Evolutionary conservation across 257 asterid genomes (phyloP), one percentile per base, ranked within the genome.

Genomic region (Plantago major): DNA sequence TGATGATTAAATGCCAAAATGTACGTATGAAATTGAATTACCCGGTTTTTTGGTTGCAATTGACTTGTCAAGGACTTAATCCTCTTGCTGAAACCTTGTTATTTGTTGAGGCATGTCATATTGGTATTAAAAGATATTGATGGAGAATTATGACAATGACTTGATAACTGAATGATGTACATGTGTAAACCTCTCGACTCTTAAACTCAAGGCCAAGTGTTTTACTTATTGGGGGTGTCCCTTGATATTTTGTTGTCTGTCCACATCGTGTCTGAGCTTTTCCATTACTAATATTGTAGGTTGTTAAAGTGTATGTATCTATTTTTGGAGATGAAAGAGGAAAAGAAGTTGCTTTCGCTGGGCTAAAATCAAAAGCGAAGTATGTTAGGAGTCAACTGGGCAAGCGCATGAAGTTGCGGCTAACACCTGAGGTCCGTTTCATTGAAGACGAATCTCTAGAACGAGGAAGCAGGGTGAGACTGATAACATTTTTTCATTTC

Each of bases 251-350:
- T 37, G 14, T 11, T 15, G 19, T 46, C 40, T 67, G 1, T 18
- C 16, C 47, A 30, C 40, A 37, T 40, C 14, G 42, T 61, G 61
- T 45, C 49, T 67, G 55, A 49, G 62, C 67, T 17, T 68, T 51
- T 65, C 11, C 26, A 19, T 67, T 65, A 12, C 62, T 44, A 64
- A 30, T 22, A 11, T 12, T 68, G 40, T 74, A 93, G 99, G 96
- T 93, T 71, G 99, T 93, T 61, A 93, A 93, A 80, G 97, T 93
- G 17, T 93, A 81, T 72, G 94, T 93, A 68, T 93, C 99, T 16
- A 95, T 93, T 58, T 93, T 93, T 65, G 99, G 99, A 45, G 99
- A 93, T 67, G 96, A 89, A 72, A 84, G 99, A 78, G 99, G 99
- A 65, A 93, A 87, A 73, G 96, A 83, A 76, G 95, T 93, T 60